Evolutionary conservation across 371 early-diverging fungal species (phyloP), one percentile per base, ranked within the genome.

Genomic region (Batkoa obscura): DNA sequence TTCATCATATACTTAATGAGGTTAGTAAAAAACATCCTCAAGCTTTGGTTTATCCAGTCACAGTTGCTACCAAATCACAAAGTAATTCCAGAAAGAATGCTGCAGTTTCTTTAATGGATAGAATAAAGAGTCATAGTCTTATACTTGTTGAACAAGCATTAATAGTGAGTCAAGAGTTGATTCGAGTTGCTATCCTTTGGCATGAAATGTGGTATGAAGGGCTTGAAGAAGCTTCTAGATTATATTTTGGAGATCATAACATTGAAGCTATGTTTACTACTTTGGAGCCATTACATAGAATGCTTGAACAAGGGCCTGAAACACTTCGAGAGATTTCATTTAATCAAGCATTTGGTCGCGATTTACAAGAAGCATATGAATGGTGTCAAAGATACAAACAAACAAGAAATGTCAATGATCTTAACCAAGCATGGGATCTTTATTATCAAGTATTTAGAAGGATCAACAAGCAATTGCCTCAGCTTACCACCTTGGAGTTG

Each of bases 181-280:
- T 96, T 60, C 84, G 97, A 31, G 91, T 94, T 12, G 92, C 98
- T 13, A 88, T 95, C 55, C 64, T 94, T 38, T 92, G 94, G 90
- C 90, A 91, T 55, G 98, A 98, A 71, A 84, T 91, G 90, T 98
- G 98, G 97, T 84, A 86, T 55, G 93, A 96, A 61, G 92, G 92
- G 1, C 66, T 98, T 13, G 90, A 90, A 63, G 92, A 91, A 59
- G 93, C 94, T 0, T 89, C 89, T 0, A 65, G 87, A 41, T 71
- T 84, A 9, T 94, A 88, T 61, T 91, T 84, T 65, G 83, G 81
- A 31, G 85, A 90, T 33, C 81, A 81, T 48, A 88, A 94, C 60
- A 77, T 82, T 6, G 86, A 85, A 33, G 92, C 86, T 47, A 94
- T 95, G 94, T 81, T 94, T 72, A 80, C 81, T 1, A 84, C 82